Base-by-base conservation (phyloP, 495 filamentous ascomycete species). In the Geoglossum glabrum region DNA sequence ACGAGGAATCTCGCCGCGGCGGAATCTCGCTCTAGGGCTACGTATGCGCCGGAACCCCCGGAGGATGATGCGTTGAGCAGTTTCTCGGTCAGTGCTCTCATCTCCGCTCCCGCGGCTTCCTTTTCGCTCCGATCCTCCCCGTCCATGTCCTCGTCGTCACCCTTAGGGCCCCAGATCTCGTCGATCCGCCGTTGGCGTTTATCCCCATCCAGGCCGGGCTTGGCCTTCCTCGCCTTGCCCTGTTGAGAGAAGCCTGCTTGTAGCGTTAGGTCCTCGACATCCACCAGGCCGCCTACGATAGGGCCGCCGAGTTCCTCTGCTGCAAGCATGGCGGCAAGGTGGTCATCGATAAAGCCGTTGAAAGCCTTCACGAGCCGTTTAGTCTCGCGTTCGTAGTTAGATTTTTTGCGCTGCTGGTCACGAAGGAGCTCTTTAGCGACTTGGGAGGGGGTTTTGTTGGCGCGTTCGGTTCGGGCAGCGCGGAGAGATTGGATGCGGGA, bases 231-330 rank as follows among this genome's bases (percentile, higher is more conserved):
- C 1, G 77, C 71, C 61, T 80, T 85, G 5, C 85, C 86, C 61
- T 82, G 79, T 8, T 76, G 73, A 46, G 77, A 86, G 67, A 88
- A 90, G 0, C 85, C 85, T 9, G 79, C 78, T 56, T 79, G 78
- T 47, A 87, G 69, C 17, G 69, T 74, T 8, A 70, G 71, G 56
- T 79, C 74, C 26, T 80, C 76, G 34, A 90, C 72, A 13, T 83
- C 80, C 57, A 81, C 67, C 46, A 80, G 69, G 61, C 87, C 82
- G 11, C 89, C 89, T 0, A 90, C 86, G 7, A 87, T 81, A 0
- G 89, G 88, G 0, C 89, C 89, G 5, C 89, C 89, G 10, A 87
- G 73, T 63, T 87, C 85, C 70, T 95, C 89, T 0, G 85, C 86
- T 15, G 87, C 87, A 31, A 95, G 72, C 86, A 90, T 88, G 0